Evolutionary conservation across 768 basidiomycete species (phyloP).

Genomic region (Lentinula sp.): DNA sequence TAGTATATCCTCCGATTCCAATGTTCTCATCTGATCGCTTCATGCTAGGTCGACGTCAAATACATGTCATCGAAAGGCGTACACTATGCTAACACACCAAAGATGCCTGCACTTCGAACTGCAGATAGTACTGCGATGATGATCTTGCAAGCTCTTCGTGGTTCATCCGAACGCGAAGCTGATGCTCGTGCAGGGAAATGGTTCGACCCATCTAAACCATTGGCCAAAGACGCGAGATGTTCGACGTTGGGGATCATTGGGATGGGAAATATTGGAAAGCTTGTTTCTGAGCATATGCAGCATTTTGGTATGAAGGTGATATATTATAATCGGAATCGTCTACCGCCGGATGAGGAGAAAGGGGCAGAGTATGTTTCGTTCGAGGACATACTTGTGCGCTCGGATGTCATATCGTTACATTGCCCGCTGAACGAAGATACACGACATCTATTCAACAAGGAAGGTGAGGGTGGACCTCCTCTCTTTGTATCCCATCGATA

Average conservation of each 20-base stretch:
- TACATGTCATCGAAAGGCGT: conserved; percentile 13
- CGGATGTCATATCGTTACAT: conserved; percentile 16
- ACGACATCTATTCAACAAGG: conserved; percentile 12
- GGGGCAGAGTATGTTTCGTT: conserved; percentile 12
- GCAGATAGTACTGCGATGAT: conserved; percentile 17
- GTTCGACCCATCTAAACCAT: conserved; percentile 8
- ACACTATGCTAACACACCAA: conserved; percentile 17
- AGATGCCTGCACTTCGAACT: conserved; percentile 13
- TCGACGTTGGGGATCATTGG: conserved; percentile 17
- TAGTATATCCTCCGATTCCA: not conserved
- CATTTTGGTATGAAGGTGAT: conserved; percentile 17
- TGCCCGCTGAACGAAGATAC: conserved; percentile 15
- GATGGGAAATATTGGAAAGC: conserved; percentile 14
- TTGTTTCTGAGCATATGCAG: conserved; percentile 13
- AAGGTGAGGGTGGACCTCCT: not conserved
- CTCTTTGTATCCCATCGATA: no score
- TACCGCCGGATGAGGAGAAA: conserved; percentile 11
- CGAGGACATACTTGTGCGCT: conserved; percentile 12
- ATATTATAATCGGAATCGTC: conserved; percentile 14
- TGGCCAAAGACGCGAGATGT: conserved; percentile 13
- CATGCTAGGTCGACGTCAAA: conserved; percentile 6
- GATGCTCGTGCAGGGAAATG: conserved; percentile 13
- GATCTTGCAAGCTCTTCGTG: conserved; percentile 14
- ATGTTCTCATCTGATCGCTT: not conserved
- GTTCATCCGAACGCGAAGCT: conserved; percentile 11